Evolutionary conservation across 2,329 filamentous ascomycete species (phyloP).

Genomic region (Botrytis squamosa): DNA sequence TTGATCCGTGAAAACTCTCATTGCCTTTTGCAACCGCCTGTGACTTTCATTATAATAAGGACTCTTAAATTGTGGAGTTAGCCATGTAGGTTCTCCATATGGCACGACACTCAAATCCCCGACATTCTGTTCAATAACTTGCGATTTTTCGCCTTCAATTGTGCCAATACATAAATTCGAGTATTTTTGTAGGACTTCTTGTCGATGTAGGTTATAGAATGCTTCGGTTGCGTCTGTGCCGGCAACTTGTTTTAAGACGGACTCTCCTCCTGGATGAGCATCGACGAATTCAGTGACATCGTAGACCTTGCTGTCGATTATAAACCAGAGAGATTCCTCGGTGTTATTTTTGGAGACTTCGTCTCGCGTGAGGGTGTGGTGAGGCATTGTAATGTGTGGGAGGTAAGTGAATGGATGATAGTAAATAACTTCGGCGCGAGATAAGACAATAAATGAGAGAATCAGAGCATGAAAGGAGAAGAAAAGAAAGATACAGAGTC

Average conservation of each 20-base stretch:
- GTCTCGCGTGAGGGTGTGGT: constrained; percentile 48
- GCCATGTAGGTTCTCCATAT: constrained; percentile 83
- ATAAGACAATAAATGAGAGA: background rate
- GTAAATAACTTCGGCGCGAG: background rate
- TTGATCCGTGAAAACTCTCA: constrained; percentile 70
- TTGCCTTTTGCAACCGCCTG: constrained; percentile 62
- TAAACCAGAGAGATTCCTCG: constrained; percentile 69
- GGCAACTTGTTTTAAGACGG: constrained; percentile 76
- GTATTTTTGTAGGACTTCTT: constrained; percentile 86
- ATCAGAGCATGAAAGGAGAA: background rate
- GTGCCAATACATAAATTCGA: constrained; percentile 71
- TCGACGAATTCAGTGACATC: constrained; percentile 83
- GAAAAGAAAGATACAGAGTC: background rate
- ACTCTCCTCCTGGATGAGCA: constrained; percentile 75
- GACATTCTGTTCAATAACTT: constrained; percentile 66
- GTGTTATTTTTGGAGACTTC: constrained; percentile 75
- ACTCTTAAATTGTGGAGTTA: constrained; percentile 71
- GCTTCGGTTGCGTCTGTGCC: constrained; percentile 77
- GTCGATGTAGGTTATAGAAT: constrained; percentile 90
- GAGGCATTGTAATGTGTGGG: constrained; percentile 32
- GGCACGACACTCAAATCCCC: constrained; percentile 76
- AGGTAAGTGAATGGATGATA: background rate
- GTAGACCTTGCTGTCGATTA: constrained; percentile 85
- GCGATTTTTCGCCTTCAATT: constrained; percentile 69
- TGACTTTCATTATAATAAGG: constrained; percentile 82